Conservation (phyloP, 2,329 filamentous ascomycete genomes). For the Nigrospora sphaerica region DNA sequence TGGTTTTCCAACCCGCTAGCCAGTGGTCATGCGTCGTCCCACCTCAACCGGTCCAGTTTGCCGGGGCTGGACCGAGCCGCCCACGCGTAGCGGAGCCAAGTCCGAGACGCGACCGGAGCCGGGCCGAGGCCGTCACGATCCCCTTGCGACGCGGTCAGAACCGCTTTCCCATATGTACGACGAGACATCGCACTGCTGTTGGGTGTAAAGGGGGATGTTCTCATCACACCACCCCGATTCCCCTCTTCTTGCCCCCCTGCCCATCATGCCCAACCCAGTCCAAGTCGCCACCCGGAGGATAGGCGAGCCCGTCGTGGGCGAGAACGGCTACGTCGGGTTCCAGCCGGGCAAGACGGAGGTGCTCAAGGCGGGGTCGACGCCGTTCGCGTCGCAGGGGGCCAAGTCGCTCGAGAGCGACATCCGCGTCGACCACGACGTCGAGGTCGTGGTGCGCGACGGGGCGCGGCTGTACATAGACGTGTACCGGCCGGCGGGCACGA, state of each 20-base stretch:
- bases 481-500: slow-evolving; percentile 30
- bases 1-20: too few relatives aligned
- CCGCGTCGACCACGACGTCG: slow-evolving; percentile 35
- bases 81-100: too few relatives aligned
- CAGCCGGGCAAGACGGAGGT: slow-evolving; percentile 29
- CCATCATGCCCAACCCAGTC: slow-evolving; percentile 8
- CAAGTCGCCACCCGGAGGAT: slow-evolving; percentile 11
- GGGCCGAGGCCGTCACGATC: too few relatives aligned
- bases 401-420: slow-evolving; percentile 28
- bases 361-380: slow-evolving; percentile 27
- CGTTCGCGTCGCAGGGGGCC: slow-evolving; percentile 17
- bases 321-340: slow-evolving; percentile 30
- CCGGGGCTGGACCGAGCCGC: background rate
- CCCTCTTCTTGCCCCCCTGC: too few relatives aligned
- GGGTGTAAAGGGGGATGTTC: too few relatives aligned
- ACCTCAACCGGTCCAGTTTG: background rate
- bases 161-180: too few relatives aligned
- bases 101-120: too few relatives aligned
- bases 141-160: too few relatives aligned
- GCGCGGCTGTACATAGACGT: slow-evolving; percentile 34
- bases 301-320: slow-evolving; percentile 23
- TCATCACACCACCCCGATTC: too few relatives aligned
- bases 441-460: slow-evolving; percentile 34
- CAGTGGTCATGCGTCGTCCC: too few relatives aligned
- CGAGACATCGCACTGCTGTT: too few relatives aligned